Conservation (phyloP, 306 rosid species). For the barrel medic (Medicago truncatula) region DNA sequence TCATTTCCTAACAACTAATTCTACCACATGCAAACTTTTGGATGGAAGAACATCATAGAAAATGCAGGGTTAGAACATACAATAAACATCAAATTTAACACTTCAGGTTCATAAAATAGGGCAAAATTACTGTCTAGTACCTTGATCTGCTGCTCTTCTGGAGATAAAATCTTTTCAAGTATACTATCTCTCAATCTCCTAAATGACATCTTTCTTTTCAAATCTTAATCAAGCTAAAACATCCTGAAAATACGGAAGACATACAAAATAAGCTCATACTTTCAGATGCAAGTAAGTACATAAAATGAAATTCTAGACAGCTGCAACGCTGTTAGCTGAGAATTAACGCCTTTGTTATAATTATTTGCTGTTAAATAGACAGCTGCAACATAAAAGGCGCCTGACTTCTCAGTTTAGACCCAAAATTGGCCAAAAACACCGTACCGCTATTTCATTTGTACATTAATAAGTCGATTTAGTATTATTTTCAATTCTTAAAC, state of each 20-base stretch:
- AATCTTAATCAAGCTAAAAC: slow-evolving; percentile 34
- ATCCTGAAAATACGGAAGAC: slow-evolving; percentile 48
- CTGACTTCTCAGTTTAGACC: no score
- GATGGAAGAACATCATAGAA: not conserved
- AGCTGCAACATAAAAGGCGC: not conserved
- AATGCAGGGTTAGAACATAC: not conserved
- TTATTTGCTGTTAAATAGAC: slow-evolving; percentile 14
- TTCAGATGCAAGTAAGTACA: slow-evolving; percentile 3
- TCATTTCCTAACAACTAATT: slow-evolving; percentile 4
- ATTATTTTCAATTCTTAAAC: no score
- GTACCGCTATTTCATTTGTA: no score
- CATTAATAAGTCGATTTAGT: no score
- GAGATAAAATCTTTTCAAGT: slow-evolving; percentile 53
- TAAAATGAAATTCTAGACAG: no score
- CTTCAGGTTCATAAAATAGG: slow-evolving; percentile 15
- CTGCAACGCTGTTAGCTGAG: no score
- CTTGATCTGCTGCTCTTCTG: slow-evolving; percentile 65
- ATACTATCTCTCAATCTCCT: slow-evolving; percentile 46
- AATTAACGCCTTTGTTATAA: not conserved
- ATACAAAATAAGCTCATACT: not conserved
- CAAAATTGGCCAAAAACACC: no score
- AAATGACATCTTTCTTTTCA: slow-evolving; percentile 54
- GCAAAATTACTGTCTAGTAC: slow-evolving; percentile 44
- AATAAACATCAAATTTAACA: slow-evolving; percentile 23
- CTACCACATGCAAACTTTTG: slow-evolving; percentile 4